Percentiles rank a stretch among this genome's conserved stretches.
Conservation (phyloP, 2,329 filamentous ascomycete species). For the Drechmeria coniospora region DNA sequence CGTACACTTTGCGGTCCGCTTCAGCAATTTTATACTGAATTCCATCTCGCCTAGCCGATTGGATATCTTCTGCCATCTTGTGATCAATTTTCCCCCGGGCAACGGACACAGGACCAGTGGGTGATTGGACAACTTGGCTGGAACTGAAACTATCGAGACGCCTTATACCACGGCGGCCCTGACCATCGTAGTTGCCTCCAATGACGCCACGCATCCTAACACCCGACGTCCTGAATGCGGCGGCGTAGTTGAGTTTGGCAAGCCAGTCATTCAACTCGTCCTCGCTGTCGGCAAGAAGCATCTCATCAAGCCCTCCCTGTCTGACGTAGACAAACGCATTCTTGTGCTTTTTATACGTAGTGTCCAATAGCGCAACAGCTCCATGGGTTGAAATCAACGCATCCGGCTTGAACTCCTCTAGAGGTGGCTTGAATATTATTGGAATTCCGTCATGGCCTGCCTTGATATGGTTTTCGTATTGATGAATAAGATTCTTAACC, state of each 20-base stretch:
- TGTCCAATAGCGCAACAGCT: slow-evolving; percentile 75
- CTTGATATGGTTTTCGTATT: slow-evolving; percentile 71
- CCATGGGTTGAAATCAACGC: slow-evolving; percentile 85
- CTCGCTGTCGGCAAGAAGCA: slow-evolving; percentile 80
- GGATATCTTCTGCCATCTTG: slow-evolving; percentile 75
- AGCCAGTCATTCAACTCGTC: slow-evolving; percentile 94
- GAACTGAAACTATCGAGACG: slow-evolving; percentile 51
- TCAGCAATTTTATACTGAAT: slow-evolving; percentile 76
- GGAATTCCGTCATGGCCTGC: slow-evolving; percentile 60
- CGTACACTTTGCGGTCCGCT: slow-evolving; percentile 61
- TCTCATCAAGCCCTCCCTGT: slow-evolving; percentile 75
- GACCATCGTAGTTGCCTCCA: slow-evolving; percentile 72
- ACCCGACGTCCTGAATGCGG: slow-evolving; percentile 81
- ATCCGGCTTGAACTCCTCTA: slow-evolving; percentile 88
- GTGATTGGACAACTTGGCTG: slow-evolving; percentile 48
- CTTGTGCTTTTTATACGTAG: slow-evolving; percentile 86
- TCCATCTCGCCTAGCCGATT: slow-evolving; percentile 64
- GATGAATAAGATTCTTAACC: slow-evolving; percentile 81
- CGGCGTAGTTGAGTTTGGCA: slow-evolving; percentile 88
- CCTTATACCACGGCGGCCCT: slow-evolving; percentile 55
- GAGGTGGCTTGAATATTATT: slow-evolving; percentile 76
- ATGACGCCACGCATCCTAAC: slow-evolving; percentile 81
- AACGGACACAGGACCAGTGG: slow-evolving; percentile 58
- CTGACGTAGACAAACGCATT: slow-evolving; percentile 85
- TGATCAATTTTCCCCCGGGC: slow-evolving; percentile 60